phyloP scores from a whole-genome alignment of 83 land plant species.

The Picea engelmannii region DNA sequence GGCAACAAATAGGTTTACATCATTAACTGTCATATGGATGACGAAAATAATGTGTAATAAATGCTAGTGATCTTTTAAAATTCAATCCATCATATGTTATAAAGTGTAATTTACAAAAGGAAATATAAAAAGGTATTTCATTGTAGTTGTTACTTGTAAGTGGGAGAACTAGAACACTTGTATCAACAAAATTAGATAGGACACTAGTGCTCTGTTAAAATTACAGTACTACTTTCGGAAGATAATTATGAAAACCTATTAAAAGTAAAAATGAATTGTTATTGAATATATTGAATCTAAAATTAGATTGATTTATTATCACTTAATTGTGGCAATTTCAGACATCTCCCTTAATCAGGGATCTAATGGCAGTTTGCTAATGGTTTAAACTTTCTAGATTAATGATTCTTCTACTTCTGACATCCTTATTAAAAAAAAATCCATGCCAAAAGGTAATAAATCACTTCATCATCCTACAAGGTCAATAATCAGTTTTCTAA shows the following conservation, averaged over 20 bases:
- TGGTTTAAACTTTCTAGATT: background rate
- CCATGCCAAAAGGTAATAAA: background rate
- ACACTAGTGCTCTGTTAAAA: background rate
- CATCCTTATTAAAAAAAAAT: background rate
- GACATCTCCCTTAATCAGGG: background rate
- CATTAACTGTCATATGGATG: too few species aligned
- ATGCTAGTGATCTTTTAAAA: too few species aligned
- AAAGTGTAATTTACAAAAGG: too few species aligned
- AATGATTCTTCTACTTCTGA: background rate
- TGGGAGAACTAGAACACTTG: background rate
- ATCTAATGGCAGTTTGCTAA: background rate
- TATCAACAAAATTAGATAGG: background rate
- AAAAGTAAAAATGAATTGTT: background rate
- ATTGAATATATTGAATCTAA: background rate
- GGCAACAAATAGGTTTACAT: too few species aligned
- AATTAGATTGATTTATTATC: background rate
- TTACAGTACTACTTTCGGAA: background rate
- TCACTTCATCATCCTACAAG: too few species aligned
- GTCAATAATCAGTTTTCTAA: too few species aligned
- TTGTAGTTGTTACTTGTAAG: background rate
- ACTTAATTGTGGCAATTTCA: background rate
- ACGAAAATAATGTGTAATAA: too few species aligned
- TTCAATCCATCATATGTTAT: too few species aligned
- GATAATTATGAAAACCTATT: background rate
- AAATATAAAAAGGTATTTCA: background rate